A percentile compares a stretch with the other conserved stretches of the same genome.
phyloP scores from a whole-genome alignment of 345 rosid genomes.

The Bretschneidera sinensis region DNA sequence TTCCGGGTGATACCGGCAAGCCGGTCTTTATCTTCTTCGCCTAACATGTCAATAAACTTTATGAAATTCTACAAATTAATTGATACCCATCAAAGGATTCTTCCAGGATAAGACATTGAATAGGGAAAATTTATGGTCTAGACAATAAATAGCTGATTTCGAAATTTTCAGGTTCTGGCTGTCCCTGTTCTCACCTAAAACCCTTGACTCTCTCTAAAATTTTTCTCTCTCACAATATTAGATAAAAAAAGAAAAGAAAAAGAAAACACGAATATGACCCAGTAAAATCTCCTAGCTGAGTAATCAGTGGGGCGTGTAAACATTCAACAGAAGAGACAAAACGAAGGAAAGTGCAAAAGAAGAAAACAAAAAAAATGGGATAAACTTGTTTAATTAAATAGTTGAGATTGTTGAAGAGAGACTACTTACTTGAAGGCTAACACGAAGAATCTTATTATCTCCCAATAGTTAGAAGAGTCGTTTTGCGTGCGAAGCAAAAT shows the following conservation, averaged over 20 bases:
- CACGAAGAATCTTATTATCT: background rate
- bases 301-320: background rate
- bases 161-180: too few relatives aligned
- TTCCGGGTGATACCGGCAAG: slow-evolving; percentile 32
- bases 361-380: background rate
- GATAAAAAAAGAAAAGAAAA: slow-evolving; percentile 30
- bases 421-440: slow-evolving; percentile 20
- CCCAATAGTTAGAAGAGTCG: background rate
- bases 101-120: slow-evolving; percentile 33
- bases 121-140: slow-evolving; percentile 15
- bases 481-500: slow-evolving; percentile 2
- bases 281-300: slow-evolving; percentile 29
- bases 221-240: background rate
- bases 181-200: slow-evolving; percentile 27
- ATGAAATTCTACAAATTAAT: slow-evolving; percentile 22
- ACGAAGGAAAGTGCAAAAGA: background rate
- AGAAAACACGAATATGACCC: slow-evolving; percentile 45
- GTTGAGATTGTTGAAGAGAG: slow-evolving; percentile 24
- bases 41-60: slow-evolving; percentile 33
- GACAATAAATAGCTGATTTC: slow-evolving; percentile 24
- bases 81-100: slow-evolving; percentile 33
- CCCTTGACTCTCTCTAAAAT: slow-evolving; percentile 34
- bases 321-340: slow-evolving; percentile 17
- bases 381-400: slow-evolving; percentile 2
- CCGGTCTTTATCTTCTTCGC: slow-evolving; percentile 36